phyloP scores from a whole-genome alignment of 1,284 basidiomycete species.

The Uromyces viciae-fabae region DNA sequence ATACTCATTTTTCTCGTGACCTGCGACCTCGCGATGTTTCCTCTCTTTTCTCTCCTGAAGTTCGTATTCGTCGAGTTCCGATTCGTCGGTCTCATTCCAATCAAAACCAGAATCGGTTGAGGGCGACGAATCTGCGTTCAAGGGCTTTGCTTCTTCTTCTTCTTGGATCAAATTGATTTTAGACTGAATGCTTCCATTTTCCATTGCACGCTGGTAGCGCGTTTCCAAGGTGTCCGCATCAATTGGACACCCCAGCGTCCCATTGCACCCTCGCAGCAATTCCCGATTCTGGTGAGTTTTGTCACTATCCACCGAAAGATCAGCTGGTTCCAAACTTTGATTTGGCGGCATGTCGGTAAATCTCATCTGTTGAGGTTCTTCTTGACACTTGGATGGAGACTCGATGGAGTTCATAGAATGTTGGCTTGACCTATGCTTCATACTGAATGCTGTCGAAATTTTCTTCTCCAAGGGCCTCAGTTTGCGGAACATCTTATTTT shows the following conservation, averaged over 20 bases:
- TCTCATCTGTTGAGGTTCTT: constrained; percentile 17
- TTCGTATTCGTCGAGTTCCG: constrained; percentile 29
- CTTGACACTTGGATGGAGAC: neutral
- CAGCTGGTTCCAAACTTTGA: neutral
- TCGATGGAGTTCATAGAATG: neutral
- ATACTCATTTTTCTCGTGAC: neutral
- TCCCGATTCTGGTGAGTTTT: neutral
- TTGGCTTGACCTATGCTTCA: neutral
- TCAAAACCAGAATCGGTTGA: constrained; percentile 1
- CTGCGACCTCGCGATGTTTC: neutral
- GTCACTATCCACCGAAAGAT: neutral
- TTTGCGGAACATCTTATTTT: constrained; percentile 4
- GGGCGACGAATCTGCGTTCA: neutral
- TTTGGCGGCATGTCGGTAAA: neutral
- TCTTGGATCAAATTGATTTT: neutral
- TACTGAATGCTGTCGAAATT: neutral
- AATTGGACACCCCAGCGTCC: neutral
- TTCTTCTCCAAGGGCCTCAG: constrained; percentile 16
- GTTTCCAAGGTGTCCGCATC: neutral
- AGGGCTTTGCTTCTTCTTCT: neutral
- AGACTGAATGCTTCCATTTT: neutral
- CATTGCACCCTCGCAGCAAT: neutral
- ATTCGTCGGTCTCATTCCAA: constrained; percentile 39
- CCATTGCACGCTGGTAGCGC: constrained; percentile 15
- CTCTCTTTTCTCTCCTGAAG: neutral